A percentile compares a stretch with the other conserved stretches of the same genome.
phyloP scores from a whole-genome alignment of 371 early-diverging fungal genomes.

The Apophysomyces ossiformis region DNA sequence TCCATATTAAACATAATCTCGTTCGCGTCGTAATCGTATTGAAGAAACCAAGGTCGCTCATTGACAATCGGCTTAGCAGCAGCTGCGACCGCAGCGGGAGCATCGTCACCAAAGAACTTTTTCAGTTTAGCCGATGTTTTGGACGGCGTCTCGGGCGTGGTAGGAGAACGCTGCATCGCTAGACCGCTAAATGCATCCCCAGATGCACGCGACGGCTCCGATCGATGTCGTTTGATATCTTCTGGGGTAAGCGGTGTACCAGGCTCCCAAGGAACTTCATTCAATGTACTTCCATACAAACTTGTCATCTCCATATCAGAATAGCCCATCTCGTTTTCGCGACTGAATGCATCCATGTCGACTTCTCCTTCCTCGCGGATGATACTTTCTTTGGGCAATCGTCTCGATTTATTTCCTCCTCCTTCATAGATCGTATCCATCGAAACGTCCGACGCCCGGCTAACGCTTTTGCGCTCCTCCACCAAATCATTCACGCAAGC shows the following conservation, averaged over 20 bases:
- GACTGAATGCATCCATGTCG: background rate
- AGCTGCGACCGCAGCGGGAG: constrained; percentile 32
- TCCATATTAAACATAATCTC: constrained; percentile 87
- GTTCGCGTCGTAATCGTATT: constrained; percentile 43
- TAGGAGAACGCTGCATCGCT: background rate
- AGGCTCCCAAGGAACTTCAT: background rate
- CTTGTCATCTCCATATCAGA: background rate
- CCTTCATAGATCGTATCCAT: background rate
- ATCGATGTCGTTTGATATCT: constrained; percentile 5
- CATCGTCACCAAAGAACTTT: constrained; percentile 72
- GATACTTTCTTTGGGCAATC: background rate
- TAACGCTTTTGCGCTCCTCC: constrained; percentile 13
- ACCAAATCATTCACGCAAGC: constrained; percentile 29
- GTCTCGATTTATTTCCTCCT: background rate
- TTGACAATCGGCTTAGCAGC: constrained; percentile 21
- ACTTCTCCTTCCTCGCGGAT: constrained; percentile 19
- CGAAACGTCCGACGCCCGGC: background rate
- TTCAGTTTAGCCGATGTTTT: constrained; percentile 49
- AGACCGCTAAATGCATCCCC: constrained; percentile 1
- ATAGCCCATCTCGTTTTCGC: background rate
- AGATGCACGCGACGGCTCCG: constrained; percentile 3
- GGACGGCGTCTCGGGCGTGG: constrained; percentile 10
- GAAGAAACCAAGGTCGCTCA: constrained; percentile 33
- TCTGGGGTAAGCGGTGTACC: constrained; percentile 13
- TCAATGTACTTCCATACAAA: constrained; percentile 5